phyloP scores from a whole-genome alignment of 306 rosid species.

The Pyrus communis region DNA sequence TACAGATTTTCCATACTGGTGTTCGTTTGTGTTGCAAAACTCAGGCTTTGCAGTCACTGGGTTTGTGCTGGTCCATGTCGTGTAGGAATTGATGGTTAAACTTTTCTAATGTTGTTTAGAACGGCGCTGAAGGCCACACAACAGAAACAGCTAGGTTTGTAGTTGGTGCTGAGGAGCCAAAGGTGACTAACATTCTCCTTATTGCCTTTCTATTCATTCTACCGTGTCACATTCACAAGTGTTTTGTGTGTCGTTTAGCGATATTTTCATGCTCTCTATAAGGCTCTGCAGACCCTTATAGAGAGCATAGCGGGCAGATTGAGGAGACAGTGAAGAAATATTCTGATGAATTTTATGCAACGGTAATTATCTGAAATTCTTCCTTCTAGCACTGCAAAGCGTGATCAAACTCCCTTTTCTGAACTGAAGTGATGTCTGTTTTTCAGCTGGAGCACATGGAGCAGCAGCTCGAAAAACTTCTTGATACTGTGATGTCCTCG shows the following conservation, averaged over 20 bases:
- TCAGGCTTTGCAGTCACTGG: not conserved
- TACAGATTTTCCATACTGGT: not conserved
- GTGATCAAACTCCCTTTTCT: not conserved
- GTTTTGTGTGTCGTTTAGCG: not conserved
- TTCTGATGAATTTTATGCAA: slow-evolving; percentile 47
- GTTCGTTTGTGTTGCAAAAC: not conserved
- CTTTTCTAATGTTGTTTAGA: not conserved
- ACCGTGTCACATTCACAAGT: not conserved
- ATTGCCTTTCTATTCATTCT: not conserved
- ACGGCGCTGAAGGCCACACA: not conserved
- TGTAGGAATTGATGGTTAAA: not conserved
- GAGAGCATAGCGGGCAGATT: slow-evolving; percentile 39
- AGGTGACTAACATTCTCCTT: slow-evolving; percentile 10
- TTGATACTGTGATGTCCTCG: slow-evolving; percentile 43
- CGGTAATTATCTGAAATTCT: slow-evolving; percentile 39
- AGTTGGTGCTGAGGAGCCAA: slow-evolving; percentile 8
- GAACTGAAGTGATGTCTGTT: slow-evolving; percentile 15
- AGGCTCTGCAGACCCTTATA: slow-evolving; percentile 42
- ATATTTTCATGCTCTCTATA: slow-evolving; percentile 1
- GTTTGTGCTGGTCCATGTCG: not conserved
- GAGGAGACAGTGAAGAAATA: slow-evolving; percentile 39
- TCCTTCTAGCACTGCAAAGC: not conserved
- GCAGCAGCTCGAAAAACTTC: slow-evolving; percentile 65
- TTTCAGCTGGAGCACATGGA: slow-evolving; percentile 74
- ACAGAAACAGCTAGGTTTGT: not conserved